Percentiles rank a stretch among this genome's conserved stretches.
phyloP scores from a whole-genome alignment of 441 rosid genomes.

The Bruguiera hainesii region DNA sequence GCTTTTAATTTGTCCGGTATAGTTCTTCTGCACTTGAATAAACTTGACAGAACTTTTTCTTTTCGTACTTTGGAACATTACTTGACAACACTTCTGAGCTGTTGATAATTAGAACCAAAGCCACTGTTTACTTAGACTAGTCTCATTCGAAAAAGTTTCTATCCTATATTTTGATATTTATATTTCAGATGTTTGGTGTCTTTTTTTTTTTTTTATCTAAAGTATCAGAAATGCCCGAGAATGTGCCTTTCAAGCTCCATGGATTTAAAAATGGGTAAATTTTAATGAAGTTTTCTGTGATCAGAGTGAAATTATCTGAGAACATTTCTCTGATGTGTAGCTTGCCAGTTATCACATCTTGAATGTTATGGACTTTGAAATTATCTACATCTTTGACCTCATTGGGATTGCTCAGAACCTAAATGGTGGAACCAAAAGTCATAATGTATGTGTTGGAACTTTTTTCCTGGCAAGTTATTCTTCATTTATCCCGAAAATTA shows the following conservation, averaged over 20 bases:
- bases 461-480: conserved; percentile 7
- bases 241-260: background rate
- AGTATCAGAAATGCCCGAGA: conserved; percentile 1
- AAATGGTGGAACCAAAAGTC: conserved; percentile 3
- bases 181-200: background rate
- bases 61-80: no score
- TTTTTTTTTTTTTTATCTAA: background rate
- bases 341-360: background rate
- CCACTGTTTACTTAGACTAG: background rate
- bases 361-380: background rate
- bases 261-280: background rate
- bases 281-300: conserved; percentile 5
- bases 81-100: background rate
- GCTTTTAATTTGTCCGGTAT: background rate
- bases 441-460: background rate
- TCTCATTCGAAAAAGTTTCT: background rate
- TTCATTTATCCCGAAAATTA: background rate
- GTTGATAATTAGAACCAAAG: background rate
- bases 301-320: background rate
- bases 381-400: background rate
- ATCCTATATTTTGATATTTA: background rate
- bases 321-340: background rate
- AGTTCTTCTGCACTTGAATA: conserved; percentile 5
- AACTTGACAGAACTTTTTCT: background rate
- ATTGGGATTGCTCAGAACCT: background rate